These are phyloP conservation scores for Incumbomyces delicatus DNA, from an alignment of 2,329 filamentous ascomycete genomes.

Conservation along the genomic window DNA sequence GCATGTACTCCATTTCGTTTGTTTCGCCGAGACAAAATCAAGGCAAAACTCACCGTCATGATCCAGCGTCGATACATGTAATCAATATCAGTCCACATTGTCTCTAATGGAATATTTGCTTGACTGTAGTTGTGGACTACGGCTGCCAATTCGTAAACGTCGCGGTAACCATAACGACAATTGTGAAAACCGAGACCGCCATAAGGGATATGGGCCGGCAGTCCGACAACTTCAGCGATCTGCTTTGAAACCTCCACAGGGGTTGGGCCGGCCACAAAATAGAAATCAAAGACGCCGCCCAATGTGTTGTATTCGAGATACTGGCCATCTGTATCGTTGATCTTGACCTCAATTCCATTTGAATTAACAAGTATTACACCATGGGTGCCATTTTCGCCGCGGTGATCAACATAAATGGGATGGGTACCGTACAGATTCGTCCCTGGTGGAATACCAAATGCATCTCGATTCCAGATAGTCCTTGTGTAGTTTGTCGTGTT, in stretches of 20 bases:
- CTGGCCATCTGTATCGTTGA: conserved; percentile 54
- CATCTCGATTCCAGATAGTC: conserved; percentile 60
- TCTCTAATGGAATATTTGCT: conserved; percentile 33
- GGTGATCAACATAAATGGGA: conserved; percentile 68
- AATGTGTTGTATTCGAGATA: conserved; percentile 72
- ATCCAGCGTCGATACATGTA: conserved; percentile 9
- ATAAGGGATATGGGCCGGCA: conserved; percentile 54
- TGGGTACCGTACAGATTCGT: conserved; percentile 65
- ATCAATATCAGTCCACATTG: conserved; percentile 33
- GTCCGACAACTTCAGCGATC: conserved; percentile 48
- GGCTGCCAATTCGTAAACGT: conserved; percentile 36
- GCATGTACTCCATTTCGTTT: too few species aligned
- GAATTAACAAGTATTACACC: conserved; percentile 62
- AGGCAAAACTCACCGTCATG: background rate
- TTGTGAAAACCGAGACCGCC: conserved; percentile 55
- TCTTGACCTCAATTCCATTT: conserved; percentile 68
- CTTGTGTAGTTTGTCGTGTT: conserved; percentile 60
- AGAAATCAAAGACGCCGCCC: conserved; percentile 66
- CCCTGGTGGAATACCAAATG: conserved; percentile 50
- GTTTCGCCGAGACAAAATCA: too few species aligned
- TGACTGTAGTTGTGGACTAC: conserved; percentile 35
- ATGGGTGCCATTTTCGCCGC: conserved; percentile 47
- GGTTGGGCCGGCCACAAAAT: conserved; percentile 52
- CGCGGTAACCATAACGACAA: conserved; percentile 54
- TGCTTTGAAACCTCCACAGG: conserved; percentile 51